Evolutionary conservation across 2,329 filamentous ascomycete species (phyloP).

Genomic region (Alternaria dauci): DNA sequence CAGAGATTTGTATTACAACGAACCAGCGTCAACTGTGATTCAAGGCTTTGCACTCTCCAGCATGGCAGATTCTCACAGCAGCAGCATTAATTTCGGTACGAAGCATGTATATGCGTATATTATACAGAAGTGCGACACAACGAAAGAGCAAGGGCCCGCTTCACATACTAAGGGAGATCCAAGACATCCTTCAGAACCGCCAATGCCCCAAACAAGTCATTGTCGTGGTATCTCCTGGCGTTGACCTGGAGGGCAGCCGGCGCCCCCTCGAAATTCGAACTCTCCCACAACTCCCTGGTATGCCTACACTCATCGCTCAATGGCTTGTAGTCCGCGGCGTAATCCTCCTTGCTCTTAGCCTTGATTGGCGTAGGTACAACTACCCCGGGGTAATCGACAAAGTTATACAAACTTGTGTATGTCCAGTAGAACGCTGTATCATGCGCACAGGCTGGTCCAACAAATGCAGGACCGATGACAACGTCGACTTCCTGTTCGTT

Average conservation of each 20-base stretch:
- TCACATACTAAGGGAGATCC: conserved; percentile 15
- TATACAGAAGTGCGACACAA: neutral
- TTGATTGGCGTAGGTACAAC: conserved; percentile 30
- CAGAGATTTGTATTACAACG: neutral
- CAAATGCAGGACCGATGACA: conserved; percentile 31
- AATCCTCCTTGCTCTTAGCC: conserved; percentile 20
- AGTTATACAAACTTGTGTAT: conserved; percentile 31
- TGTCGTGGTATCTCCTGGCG: conserved; percentile 33
- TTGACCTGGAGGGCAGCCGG: conserved; percentile 32
- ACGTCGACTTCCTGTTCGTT: conserved; percentile 32
- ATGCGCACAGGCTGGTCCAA: conserved; percentile 30
- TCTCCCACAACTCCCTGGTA: conserved; percentile 32
- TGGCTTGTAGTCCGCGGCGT: conserved; percentile 23
- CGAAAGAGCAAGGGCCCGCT: no score
- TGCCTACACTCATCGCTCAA: conserved; percentile 31
- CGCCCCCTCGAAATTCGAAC: conserved; percentile 28
- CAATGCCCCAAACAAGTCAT: conserved; percentile 32
- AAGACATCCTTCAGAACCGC: conserved; percentile 25
- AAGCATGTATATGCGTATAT: neutral
- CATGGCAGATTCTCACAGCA: neutral
- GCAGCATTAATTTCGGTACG: neutral
- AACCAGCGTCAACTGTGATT: neutral
- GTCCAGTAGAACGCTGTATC: conserved; percentile 35
- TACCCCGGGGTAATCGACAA: conserved; percentile 33
- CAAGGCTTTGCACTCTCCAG: neutral